Conservation (phyloP, 176 grass and related monocot species). For the Lolium perenne region DNA sequence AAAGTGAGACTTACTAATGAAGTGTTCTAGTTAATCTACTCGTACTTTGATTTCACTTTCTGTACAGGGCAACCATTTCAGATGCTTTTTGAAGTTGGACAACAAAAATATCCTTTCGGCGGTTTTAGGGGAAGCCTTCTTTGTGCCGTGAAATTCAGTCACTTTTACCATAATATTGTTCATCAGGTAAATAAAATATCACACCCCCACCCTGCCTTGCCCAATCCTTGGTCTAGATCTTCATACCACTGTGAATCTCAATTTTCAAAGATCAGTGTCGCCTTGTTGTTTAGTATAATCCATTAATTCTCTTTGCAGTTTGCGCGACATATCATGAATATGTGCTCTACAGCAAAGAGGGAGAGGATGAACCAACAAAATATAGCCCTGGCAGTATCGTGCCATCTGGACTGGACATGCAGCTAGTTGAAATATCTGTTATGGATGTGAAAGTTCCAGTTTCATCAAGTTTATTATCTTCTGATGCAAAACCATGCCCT, state of each 20-base stretch:
- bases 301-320: constrained; percentile 50
- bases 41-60: too few species aligned
- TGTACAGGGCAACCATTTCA: too few species aligned
- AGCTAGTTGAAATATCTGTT: constrained; percentile 42
- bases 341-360: constrained; percentile 75
- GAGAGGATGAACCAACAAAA: constrained; percentile 63
- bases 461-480: constrained; percentile 16
- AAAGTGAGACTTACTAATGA: too few species aligned
- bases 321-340: constrained; percentile 94
- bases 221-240: too few species aligned
- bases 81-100: too few species aligned
- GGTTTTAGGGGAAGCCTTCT: constrained; percentile 76
- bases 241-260: neutral
- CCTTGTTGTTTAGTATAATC: constrained; percentile 12
- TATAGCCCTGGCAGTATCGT: constrained; percentile 71
- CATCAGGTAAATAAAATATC: constrained; percentile 73
- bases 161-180: constrained; percentile 97
- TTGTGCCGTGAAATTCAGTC: constrained; percentile 77
- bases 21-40: too few species aligned
- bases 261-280: neutral
- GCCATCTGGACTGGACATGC: constrained; percentile 67
- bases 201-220: neutral
- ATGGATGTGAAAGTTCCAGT: constrained; percentile 39
- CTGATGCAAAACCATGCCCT: constrained; percentile 55
- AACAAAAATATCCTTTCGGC: constrained; percentile 31